Percentiles rank a stretch among this genome's conserved stretches.
These are phyloP conservation scores for Suillus subluteus DNA, from an alignment of 768 basidiomycete species.

Conservation along the genomic window DNA sequence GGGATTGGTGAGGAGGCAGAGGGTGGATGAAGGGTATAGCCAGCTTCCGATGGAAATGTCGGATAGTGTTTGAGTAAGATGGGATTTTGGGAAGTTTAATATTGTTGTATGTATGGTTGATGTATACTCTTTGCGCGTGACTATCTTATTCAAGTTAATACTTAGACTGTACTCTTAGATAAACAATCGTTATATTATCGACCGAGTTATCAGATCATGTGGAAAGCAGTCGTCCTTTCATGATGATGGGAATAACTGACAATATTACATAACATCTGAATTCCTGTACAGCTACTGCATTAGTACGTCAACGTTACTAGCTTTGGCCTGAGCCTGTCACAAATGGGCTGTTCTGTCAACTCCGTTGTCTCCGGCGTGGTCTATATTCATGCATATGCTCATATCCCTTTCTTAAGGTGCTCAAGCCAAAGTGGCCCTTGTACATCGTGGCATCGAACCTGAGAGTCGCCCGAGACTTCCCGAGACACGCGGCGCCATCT, in stretches of 20 bases:
- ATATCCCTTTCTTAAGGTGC: too few relatives aligned
- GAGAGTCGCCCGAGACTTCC: background rate
- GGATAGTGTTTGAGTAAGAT: constrained; percentile 32
- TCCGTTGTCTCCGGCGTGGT: too few relatives aligned
- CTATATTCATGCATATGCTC: too few relatives aligned
- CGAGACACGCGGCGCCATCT: background rate
- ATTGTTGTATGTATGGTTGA: background rate
- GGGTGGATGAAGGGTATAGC: constrained; percentile 58
- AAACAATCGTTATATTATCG: background rate
- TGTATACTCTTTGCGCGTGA: background rate
- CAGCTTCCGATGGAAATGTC: constrained; percentile 74
- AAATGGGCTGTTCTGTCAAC: too few relatives aligned
- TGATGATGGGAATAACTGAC: too few relatives aligned
- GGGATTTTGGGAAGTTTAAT: too few relatives aligned
- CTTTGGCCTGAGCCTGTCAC: too few relatives aligned
- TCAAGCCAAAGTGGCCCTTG: background rate
- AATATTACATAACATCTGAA: too few relatives aligned
- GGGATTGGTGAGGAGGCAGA: constrained; percentile 42
- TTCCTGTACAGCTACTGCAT: too few relatives aligned
- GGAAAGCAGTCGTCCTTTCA: too few relatives aligned
- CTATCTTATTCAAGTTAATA: background rate
- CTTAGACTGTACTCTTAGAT: background rate
- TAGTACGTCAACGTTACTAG: too few relatives aligned
- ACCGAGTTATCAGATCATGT: background rate
- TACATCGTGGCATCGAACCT: background rate